These are phyloP conservation scores for Leccinum rimulosum DNA, from an alignment of 768 basidiomycete genomes.

Conservation along the genomic window DNA sequence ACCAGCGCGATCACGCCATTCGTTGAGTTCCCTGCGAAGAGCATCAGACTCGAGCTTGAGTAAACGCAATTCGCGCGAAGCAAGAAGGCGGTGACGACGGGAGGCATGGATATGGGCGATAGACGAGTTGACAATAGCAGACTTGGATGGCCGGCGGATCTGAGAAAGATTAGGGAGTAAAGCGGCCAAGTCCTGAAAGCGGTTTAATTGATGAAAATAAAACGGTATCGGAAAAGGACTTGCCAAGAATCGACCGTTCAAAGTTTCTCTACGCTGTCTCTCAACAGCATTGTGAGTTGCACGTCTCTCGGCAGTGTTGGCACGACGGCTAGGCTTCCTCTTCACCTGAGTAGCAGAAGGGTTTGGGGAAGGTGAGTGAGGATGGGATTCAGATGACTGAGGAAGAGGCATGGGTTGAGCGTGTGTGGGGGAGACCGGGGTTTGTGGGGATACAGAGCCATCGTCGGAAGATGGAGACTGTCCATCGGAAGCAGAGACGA, in stretches of 20 bases:
- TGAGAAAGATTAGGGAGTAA: conserved; percentile 88
- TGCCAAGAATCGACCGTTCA: conserved; percentile 90
- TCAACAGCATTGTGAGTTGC: conserved; percentile 98
- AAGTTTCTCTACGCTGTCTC: conserved; percentile 85
- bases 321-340: conserved; percentile 82
- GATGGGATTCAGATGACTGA: conserved; percentile 24
- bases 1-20: conserved; percentile 80
- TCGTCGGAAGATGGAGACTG: conserved; percentile 44
- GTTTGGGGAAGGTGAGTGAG: conserved; percentile 24
- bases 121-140: conserved; percentile 93
- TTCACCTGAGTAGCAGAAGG: conserved; percentile 45
- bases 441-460: conserved; percentile 44
- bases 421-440: conserved; percentile 44
- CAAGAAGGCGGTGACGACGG: conserved; percentile 76
- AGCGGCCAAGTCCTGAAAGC: conserved; percentile 76
- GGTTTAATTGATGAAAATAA: conserved; percentile 16
- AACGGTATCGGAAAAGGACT: conserved; percentile 28
- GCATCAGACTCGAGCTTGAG: conserved; percentile 82
- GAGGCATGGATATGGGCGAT: conserved; percentile 87
- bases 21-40: conserved; percentile 87
- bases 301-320: conserved; percentile 94
- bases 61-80: conserved; percentile 76
- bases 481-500: conserved; percentile 36
- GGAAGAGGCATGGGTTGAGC: conserved; percentile 37
- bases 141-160: conserved; percentile 93